Base-by-base conservation (phyloP, 1,139 yeast genomes). In the Lodderomyces jiufengensis region DNA sequence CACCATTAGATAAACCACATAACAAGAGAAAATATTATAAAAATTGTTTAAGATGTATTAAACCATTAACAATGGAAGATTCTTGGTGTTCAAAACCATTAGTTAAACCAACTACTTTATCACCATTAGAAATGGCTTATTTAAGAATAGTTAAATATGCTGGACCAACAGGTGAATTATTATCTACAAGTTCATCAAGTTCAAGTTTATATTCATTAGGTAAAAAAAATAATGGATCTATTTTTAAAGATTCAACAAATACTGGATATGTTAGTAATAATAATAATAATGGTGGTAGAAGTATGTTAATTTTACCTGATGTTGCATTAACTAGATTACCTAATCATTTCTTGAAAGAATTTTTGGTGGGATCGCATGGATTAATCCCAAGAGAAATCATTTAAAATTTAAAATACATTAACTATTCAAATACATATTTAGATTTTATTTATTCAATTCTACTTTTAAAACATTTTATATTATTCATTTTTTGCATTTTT, bases 1-100 rank as follows among this genome's bases (percentile, higher is more conserved):
- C 83, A 3, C 26, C 36, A 4, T 55, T 59, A 10, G 58, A 57
- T 11, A 70, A 67, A 43, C 39, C 53, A 11, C 60, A 59, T 33
- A 63, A 73, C 28, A 60, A 67, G 42, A 60, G 72, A 34, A 73
- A 73, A 43, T 64, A 61, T 45, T 63, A 72, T 39, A 63, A 76
- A 33, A 78, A 76, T 51, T 74, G 82, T 25, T 54, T 78, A 25
- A 64, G 82, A 33, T 78, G 84, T 45, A 75, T 78, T 31, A 74
- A 70, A 46, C 76, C 81, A 5, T 59, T 78, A 34, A 60, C 70
- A 2, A 63, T 63, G 44, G 78, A 76, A 33, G 80, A 76, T 29
- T 49, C 67, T 8, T 78, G 84, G 83, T 61, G 73, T 20, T 73
- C 76, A 18, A 72, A 66, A 45, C 52, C 62, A 7, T 48, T 76